phyloP scores from a whole-genome alignment of 495 filamentous ascomycete species.

The Choiromyces venosus region DNA sequence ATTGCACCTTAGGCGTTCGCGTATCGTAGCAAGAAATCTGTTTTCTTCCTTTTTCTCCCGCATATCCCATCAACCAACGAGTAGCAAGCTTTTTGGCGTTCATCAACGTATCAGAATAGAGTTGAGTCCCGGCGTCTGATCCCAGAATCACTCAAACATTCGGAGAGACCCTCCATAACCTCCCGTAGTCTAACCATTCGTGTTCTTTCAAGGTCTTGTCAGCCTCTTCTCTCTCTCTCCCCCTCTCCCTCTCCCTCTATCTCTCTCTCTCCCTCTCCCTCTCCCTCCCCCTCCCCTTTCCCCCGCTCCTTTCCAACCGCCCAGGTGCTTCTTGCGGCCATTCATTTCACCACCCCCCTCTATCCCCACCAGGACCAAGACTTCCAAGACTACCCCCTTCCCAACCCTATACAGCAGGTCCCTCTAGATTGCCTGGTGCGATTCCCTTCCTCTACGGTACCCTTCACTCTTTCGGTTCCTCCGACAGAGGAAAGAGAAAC shows the following conservation, averaged over 20 bases:
- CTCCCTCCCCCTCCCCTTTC: constrained; percentile 41
- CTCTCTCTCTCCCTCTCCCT: constrained; percentile 27
- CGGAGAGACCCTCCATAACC: background rate
- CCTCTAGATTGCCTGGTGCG: background rate
- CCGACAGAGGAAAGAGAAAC: background rate
- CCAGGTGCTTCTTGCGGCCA: constrained; percentile 22
- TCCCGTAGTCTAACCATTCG: background rate
- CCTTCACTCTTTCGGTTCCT: background rate
- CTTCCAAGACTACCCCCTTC: background rate
- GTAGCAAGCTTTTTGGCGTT: background rate
- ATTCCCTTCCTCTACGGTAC: background rate
- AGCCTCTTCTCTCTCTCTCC: constrained; percentile 24
- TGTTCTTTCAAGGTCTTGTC: constrained; percentile 17
- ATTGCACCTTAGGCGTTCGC: background rate
- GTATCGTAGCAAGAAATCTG: background rate
- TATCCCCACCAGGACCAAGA: background rate
- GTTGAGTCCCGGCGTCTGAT: background rate
- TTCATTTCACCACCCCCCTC: constrained; percentile 43
- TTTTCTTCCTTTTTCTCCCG: background rate
- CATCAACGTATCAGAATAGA: background rate
- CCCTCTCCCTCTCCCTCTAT: constrained; percentile 10
- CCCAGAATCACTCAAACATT: background rate
- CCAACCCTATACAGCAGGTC: background rate
- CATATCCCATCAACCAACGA: background rate
- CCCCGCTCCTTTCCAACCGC: constrained; percentile 14